phyloP scores from a whole-genome alignment of 192 early-diverging fungal species.

The Podila epigama region DNA sequence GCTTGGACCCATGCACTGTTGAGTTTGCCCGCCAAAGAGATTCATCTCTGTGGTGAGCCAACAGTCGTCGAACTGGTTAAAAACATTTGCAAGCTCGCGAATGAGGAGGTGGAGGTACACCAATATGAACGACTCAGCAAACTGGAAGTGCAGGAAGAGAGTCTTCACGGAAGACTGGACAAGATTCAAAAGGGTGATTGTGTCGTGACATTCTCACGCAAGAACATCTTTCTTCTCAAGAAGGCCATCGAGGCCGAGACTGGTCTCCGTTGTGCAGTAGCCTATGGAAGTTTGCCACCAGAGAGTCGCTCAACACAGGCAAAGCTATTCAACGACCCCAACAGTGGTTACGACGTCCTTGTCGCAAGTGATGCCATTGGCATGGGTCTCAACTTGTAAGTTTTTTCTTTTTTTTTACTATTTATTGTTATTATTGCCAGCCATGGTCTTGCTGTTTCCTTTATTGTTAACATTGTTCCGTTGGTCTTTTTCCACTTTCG shows the following conservation, averaged over 20 bases:
- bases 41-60: conserved; percentile 94
- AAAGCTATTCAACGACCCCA: conserved; percentile 86
- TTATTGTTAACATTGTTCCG: conserved; percentile 1
- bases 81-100: conserved; percentile 70
- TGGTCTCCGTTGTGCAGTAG: conserved; percentile 82
- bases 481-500: background rate
- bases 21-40: conserved; percentile 59
- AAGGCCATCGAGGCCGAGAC: conserved; percentile 77
- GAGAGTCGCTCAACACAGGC: conserved; percentile 92
- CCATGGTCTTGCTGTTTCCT: background rate
- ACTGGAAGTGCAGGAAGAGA: conserved; percentile 60
- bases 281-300: conserved; percentile 94
- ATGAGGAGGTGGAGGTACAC: conserved; percentile 83
- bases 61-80: conserved; percentile 84
- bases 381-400: conserved; percentile 94
- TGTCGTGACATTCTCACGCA: conserved; percentile 89
- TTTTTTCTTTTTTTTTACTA: background rate
- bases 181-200: conserved; percentile 83
- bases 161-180: conserved; percentile 62
- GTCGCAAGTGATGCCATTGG: conserved; percentile 97
- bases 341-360: conserved; percentile 78
- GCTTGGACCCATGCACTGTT: conserved; percentile 94
- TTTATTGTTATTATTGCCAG: too few relatives aligned
- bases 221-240: conserved; percentile 82
- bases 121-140: conserved; percentile 81